These are phyloP conservation scores for Yamadazyma epiphylla DNA, from an alignment of 1,139 yeast species.

Conservation along the genomic window DNA sequence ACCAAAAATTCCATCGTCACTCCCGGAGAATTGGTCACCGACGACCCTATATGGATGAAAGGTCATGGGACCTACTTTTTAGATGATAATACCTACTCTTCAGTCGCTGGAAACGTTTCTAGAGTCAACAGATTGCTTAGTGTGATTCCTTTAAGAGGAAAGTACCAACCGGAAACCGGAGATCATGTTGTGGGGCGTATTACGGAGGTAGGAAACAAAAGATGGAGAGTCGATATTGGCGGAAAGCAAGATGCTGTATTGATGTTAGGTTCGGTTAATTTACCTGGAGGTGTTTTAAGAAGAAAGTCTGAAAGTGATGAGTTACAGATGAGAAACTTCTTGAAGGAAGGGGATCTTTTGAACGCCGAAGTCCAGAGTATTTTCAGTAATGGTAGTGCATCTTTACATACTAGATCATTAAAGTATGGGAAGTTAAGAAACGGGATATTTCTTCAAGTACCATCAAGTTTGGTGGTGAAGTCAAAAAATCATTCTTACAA, in stretches of 20 bases:
- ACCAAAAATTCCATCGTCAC: constrained; percentile 51
- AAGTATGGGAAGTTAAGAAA: constrained; percentile 94
- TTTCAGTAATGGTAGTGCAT: constrained; percentile 87
- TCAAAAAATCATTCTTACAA: constrained; percentile 83
- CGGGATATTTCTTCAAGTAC: constrained; percentile 79
- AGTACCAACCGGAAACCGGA: constrained; percentile 92
- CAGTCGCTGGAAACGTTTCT: constrained; percentile 88
- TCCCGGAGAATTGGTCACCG: constrained; percentile 96
- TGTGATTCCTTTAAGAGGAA: constrained; percentile 81
- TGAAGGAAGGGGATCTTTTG: constrained; percentile 94
- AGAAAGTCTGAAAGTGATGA: constrained; percentile 95
- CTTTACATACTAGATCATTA: constrained; percentile 90
- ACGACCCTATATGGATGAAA: constrained; percentile 96
- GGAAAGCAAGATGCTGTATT: constrained; percentile 87
- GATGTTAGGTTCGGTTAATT: constrained; percentile 91
- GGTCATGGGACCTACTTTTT: constrained; percentile 95
- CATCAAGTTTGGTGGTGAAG: constrained; percentile 76
- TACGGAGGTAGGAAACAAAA: constrained; percentile 86
- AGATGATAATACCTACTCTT: constrained; percentile 70
- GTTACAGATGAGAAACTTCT: constrained; percentile 87
- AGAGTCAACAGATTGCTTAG: constrained; percentile 83
- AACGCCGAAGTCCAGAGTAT: constrained; percentile 95
- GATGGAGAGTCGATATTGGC: constrained; percentile 98
- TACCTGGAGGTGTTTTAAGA: constrained; percentile 95
- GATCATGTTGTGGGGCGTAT: constrained; percentile 94